Conservation (phyloP, 768 basidiomycete genomes). For the Tulasnella sp. region DNA sequence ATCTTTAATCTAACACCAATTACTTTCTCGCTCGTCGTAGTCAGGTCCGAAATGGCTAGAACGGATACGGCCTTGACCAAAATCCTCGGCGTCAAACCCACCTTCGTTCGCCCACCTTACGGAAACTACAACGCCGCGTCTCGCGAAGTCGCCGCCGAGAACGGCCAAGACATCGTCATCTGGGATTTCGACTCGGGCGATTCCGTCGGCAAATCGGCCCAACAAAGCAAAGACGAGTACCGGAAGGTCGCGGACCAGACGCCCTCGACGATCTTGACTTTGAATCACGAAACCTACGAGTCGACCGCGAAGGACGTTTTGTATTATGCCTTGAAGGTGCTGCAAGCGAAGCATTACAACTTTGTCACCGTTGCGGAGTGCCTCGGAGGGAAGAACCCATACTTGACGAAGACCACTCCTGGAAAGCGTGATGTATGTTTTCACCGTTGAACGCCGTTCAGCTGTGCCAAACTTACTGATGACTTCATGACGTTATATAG, state of each 20-base stretch:
- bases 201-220: constrained; percentile 25
- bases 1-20: background rate
- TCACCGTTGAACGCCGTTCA: too few species aligned
- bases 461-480: too few species aligned
- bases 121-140: constrained; percentile 30
- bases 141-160: constrained; percentile 3
- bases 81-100: constrained; percentile 32
- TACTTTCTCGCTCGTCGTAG: background rate
- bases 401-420: background rate
- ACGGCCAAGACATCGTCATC: constrained; percentile 26
- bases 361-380: constrained; percentile 29
- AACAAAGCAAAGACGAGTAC: constrained; percentile 24
- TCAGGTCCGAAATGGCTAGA: background rate
- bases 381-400: constrained; percentile 12
- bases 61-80: constrained; percentile 21
- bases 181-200: constrained; percentile 37
- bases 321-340: background rate
- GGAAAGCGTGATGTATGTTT: constrained; percentile 24
- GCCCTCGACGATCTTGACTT: constrained; percentile 31
- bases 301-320: constrained; percentile 36
- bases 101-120: constrained; percentile 35
- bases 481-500: too few species aligned
- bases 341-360: constrained; percentile 12
- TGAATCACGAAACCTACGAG: constrained; percentile 39
- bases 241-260: background rate